These are phyloP conservation scores for Wickerhamiella lipophila DNA, from an alignment of 805 yeast species.

Conservation along the genomic window DNA sequence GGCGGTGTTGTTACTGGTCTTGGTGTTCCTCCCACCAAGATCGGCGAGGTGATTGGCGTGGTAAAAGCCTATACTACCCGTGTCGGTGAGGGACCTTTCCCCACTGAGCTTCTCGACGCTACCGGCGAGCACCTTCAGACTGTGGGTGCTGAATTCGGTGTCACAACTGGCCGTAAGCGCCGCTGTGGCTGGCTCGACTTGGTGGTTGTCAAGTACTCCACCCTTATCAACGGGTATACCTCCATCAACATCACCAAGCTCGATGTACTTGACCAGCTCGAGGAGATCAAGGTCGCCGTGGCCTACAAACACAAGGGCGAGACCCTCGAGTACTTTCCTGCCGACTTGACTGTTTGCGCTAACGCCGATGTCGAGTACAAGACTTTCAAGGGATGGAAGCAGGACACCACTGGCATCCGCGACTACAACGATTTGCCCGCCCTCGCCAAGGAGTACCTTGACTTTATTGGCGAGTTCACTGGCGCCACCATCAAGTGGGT, in stretches of 20 bases:
- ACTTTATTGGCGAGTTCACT: conserved; percentile 73
- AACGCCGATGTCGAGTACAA: conserved; percentile 86
- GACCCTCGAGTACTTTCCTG: conserved; percentile 73
- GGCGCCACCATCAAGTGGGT: conserved; percentile 88
- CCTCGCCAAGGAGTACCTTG: conserved; percentile 73
- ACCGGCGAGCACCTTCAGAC: conserved; percentile 77
- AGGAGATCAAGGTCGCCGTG: conserved; percentile 78
- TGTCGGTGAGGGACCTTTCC: conserved; percentile 99
- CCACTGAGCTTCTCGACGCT: conserved; percentile 85
- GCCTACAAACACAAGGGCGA: conserved; percentile 72
- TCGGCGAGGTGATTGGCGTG: conserved; percentile 79
- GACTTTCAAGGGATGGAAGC: conserved; percentile 90
- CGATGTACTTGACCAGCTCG: conserved; percentile 84
- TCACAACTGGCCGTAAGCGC: conserved; percentile 97
- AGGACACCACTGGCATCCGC: conserved; percentile 61
- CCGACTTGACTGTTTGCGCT: conserved; percentile 68
- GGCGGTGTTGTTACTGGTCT: conserved; percentile 97
- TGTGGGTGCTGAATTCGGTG: conserved; percentile 94
- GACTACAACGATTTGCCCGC: conserved; percentile 70
- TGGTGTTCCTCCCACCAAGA: conserved; percentile 83
- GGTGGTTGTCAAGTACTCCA: conserved; percentile 85
- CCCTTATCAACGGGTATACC: conserved; percentile 89
- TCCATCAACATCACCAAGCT: conserved; percentile 85
- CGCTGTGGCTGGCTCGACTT: conserved; percentile 99
- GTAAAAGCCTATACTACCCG: conserved; percentile 98